A percentile compares a stretch with the other conserved stretches of the same genome.
Evolutionary conservation across 257 asterid species (phyloP).

Genomic region (Primulina huaijiensis): DNA sequence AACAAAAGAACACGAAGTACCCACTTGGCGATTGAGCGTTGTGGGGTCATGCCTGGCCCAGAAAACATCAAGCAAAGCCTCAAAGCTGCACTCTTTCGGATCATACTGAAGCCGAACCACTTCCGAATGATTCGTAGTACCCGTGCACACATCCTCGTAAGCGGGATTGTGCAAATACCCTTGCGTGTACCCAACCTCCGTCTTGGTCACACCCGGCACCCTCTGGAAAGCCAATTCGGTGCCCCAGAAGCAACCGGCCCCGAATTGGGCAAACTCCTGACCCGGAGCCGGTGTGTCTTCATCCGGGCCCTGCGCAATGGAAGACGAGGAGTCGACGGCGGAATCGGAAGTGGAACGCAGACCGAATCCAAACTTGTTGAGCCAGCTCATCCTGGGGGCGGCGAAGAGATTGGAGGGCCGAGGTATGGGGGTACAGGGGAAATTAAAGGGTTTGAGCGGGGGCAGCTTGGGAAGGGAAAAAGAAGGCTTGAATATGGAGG

Average conservation of each 20-base stretch:
- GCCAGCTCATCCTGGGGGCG: conserved; percentile 61
- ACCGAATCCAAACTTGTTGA: conserved; percentile 74
- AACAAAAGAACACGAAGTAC: not conserved
- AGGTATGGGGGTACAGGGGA: conserved; percentile 27
- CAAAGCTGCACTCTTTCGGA: conserved; percentile 75
- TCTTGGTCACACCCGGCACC: conserved; percentile 74
- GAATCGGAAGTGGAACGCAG: conserved; percentile 50
- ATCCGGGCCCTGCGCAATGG: conserved; percentile 75
- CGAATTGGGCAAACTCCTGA: conserved; percentile 79
- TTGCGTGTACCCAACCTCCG: conserved; percentile 85
- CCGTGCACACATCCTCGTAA: conserved; percentile 79
- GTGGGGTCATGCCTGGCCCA: conserved; percentile 98
- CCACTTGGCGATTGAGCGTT: conserved; percentile 86
- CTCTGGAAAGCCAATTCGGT: conserved; percentile 89
- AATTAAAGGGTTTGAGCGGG: conserved; percentile 30
- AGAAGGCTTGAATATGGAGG: conserved; percentile 36
- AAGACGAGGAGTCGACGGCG: conserved; percentile 48
- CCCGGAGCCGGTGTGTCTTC: conserved; percentile 74
- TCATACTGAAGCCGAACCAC: conserved; percentile 87
- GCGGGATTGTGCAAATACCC: conserved; percentile 66
- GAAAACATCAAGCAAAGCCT: conserved; percentile 64
- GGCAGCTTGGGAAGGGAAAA: conserved; percentile 36
- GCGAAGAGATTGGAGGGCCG: conserved; percentile 27
- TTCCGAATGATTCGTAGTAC: conserved; percentile 75
- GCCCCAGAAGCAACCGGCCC: conserved; percentile 98